Evolutionary conservation across 768 basidiomycete genomes (phyloP), one percentile per base, ranked within the genome.

Genomic region (Termitomyces eurrhizus): DNA sequence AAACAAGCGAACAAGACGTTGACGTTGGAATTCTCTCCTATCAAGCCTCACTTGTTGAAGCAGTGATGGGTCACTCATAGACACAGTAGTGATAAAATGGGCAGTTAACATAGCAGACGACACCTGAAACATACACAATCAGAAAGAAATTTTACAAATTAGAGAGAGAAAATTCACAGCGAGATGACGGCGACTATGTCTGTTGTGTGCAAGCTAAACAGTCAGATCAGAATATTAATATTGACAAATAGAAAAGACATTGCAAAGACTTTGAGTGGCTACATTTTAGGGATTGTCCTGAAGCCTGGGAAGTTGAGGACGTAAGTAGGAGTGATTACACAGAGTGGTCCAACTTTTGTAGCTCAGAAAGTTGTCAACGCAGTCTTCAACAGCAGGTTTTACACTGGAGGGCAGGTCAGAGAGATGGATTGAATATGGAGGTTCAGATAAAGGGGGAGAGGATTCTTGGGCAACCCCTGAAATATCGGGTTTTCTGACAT

Each of bases 401-500:
- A n/a, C 32, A 51, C 49, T 4, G 33, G 49, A 35, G n/a, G 49
- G 32, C 12, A 4, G 32, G 2, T 32, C 11, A 18, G 49, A 35
- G 49, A 33, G 9, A 35, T 33, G 11, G 32, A 3, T 32, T n/a
- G 49, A 50, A 50, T 50, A 32, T 26, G 16, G 9, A 12, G 18
- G 4, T 16, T 32, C n/a, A 6, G 1, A n/a, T 33, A 35, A 51
- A 33, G 32, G 12, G 49, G 26, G 16, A 51, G 5, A n/a, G 32
- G 49, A n/a, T n/a, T 51, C 49, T 51, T 51, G 7, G 49, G 49
- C 9, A n/a, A 50, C 32, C n/a, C n/a, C 73, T 95, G 93, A 91
- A 80, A 88, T 58, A 94, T 95, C 59, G 93, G 90, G 1, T 95
- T 98, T 69, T 94, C 95, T 1, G 78, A 80, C 64, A 95, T 93